A percentile compares a stretch with the other conserved stretches of the same genome.
These are phyloP conservation scores for Fusarium mundagurra DNA, from an alignment of 2,329 filamentous ascomycete species.

Conservation along the genomic window DNA sequence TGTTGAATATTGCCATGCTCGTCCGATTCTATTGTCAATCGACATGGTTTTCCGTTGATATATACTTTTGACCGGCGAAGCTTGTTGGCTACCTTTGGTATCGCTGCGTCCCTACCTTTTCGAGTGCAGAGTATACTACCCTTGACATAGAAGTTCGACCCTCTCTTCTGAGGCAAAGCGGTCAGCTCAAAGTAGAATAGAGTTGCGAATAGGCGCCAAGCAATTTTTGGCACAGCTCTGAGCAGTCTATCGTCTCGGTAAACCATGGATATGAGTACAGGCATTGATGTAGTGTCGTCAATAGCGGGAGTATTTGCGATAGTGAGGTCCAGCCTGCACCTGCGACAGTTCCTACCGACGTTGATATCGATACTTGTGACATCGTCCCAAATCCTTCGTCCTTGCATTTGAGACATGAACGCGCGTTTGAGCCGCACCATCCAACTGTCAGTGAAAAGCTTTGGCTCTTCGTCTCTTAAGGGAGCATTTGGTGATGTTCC, in stretches of 20 bases:
- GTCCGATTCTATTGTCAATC: background rate
- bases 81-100: background rate
- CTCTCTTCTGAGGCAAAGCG: background rate
- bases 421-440: background rate
- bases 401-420: slow-evolving; percentile 1
- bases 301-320: background rate
- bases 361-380: background rate
- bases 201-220: background rate
- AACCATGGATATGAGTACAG: background rate
- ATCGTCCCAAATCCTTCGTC: background rate
- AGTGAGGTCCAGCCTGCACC: slow-evolving; percentile 7
- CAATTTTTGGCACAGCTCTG: background rate
- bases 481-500: background rate
- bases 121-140: background rate
- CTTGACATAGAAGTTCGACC: background rate
- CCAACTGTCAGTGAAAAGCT: background rate
- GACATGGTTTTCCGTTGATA: background rate
- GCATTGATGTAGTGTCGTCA: slow-evolving; percentile 4
- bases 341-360: background rate
- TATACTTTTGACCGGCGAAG: background rate
- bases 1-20: background rate
- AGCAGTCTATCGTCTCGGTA: background rate
- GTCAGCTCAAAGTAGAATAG: slow-evolving; percentile 8
- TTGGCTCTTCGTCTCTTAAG: background rate
- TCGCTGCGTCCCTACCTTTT: background rate